Evolutionary conservation across 2,329 filamentous ascomycete genomes (phyloP).

Genomic region (Colletotrichum orchidophilum): DNA sequence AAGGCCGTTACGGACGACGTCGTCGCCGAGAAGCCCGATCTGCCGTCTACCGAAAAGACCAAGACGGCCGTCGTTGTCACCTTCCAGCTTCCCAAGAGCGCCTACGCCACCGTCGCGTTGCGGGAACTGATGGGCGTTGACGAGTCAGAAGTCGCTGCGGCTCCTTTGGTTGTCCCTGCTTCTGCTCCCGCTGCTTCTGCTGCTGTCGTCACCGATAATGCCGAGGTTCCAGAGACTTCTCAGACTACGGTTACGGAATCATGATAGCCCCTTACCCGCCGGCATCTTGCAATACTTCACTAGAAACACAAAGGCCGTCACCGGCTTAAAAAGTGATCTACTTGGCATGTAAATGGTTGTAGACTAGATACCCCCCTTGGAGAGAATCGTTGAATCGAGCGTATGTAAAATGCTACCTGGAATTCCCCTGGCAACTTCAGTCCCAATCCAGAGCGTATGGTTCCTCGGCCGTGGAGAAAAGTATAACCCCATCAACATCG

Average conservation of each 20-base stretch:
- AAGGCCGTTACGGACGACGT: constrained; percentile 35
- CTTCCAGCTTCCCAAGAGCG: constrained; percentile 80
- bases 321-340: not conserved
- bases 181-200: not conserved
- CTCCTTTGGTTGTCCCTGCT: not conserved
- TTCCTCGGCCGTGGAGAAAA: not conserved
- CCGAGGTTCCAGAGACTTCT: not conserved
- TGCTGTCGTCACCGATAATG: not conserved
- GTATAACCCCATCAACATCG: not conserved
- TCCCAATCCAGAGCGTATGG: too few relatives aligned
- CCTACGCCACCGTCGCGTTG: constrained; percentile 86
- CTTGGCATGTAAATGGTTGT: constrained; percentile 26
- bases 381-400: not conserved
- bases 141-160: constrained; percentile 25
- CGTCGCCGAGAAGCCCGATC: constrained; percentile 2
- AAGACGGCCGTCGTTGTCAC: constrained; percentile 77
- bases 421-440: not conserved
- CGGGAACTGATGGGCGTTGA: constrained; percentile 75
- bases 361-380: constrained; percentile 31
- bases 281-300: too few relatives aligned
- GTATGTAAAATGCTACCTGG: constrained; percentile 16
- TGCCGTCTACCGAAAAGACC: constrained; percentile 37
- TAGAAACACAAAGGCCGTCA: not conserved
- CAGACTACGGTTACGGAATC: not conserved
- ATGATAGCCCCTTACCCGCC: too few relatives aligned